phyloP scores from a whole-genome alignment of 2,329 filamentous ascomycete species.

The Pseudomassariella vexata region DNA sequence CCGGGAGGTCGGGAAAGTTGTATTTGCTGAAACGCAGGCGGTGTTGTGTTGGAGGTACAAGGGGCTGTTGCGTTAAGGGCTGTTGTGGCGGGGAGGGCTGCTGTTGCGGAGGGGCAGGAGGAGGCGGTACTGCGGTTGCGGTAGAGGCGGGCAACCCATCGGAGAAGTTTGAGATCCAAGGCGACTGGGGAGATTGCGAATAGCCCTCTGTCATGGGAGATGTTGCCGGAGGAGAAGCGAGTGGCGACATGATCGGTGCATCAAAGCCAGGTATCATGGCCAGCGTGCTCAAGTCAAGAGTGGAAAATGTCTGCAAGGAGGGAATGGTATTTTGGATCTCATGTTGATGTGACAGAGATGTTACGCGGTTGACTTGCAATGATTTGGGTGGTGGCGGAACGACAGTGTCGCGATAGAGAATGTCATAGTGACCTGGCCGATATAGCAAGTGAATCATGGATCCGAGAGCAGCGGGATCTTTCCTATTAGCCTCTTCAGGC shows the following conservation, averaged over 20 bases:
- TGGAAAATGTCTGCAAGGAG: conserved; percentile 34
- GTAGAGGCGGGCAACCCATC: conserved; percentile 18
- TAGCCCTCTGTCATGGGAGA: conserved; percentile 26
- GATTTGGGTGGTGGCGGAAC: conserved; percentile 17
- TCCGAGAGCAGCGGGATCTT: conserved; percentile 35
- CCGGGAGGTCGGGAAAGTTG: conserved; percentile 35
- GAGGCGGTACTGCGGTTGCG: conserved; percentile 7
- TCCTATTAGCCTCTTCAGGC: conserved; percentile 45
- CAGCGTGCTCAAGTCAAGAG: conserved; percentile 36
- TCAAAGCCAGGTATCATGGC: conserved; percentile 41
- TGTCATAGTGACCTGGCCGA: conserved; percentile 85
- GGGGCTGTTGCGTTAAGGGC: conserved; percentile 20
- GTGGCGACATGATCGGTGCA: conserved; percentile 26
- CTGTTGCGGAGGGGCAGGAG: conserved; percentile 23
- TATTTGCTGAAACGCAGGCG: conserved; percentile 53
- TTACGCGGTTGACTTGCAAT: conserved; percentile 50
- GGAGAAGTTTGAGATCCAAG: conserved; percentile 30
- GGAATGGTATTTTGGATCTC: conserved; percentile 34
- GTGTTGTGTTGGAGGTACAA: no score
- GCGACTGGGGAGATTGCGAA: conserved; percentile 27
- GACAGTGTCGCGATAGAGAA: conserved; percentile 61
- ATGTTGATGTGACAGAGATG: conserved; percentile 39
- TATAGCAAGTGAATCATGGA: conserved; percentile 55
- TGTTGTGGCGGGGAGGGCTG: conserved; percentile 24
- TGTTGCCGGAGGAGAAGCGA: conserved; percentile 24